These are phyloP conservation scores for Picochlorum costavermella DNA, from an alignment of 139 green algal genomes.

Conservation along the genomic window DNA sequence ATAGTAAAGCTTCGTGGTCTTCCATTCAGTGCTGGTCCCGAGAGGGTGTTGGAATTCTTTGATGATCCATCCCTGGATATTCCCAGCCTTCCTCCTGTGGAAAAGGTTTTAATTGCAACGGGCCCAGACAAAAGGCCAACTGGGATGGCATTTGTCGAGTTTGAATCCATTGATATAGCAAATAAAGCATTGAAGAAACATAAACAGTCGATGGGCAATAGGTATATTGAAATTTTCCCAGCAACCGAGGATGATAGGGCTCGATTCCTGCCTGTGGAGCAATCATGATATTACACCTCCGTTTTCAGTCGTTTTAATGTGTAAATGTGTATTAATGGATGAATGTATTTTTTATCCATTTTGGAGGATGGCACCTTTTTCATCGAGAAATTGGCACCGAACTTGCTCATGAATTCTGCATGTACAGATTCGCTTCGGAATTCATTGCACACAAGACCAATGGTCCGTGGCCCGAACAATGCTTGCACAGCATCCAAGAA, in stretches of 20 bases:
- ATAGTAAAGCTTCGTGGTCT: slow-evolving; percentile 76
- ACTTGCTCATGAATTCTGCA: slow-evolving; percentile 46
- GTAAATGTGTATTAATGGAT: slow-evolving; percentile 63
- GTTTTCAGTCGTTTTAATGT: slow-evolving; percentile 43
- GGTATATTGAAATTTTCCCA: slow-evolving; percentile 81
- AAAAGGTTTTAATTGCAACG: slow-evolving; percentile 58
- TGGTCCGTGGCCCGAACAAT: slow-evolving; percentile 10
- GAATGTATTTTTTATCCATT: slow-evolving; percentile 52
- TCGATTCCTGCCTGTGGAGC: slow-evolving; percentile 5
- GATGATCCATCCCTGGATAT: slow-evolving; percentile 42
- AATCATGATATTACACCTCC: not conserved
- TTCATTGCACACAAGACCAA: slow-evolving; percentile 69
- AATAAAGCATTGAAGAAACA: slow-evolving; percentile 60
- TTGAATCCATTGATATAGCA: slow-evolving; percentile 50
- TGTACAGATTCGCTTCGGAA: slow-evolving; percentile 66
- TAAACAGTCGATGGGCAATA: slow-evolving; percentile 68
- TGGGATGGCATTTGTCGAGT: slow-evolving; percentile 72
- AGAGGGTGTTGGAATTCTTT: slow-evolving; percentile 79
- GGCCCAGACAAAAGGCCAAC: slow-evolving; percentile 49
- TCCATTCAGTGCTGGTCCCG: slow-evolving; percentile 60
- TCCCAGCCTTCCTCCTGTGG: not conserved
- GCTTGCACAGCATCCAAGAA: slow-evolving; percentile 18
- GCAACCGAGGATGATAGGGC: slow-evolving; percentile 44
- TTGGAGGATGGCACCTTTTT: slow-evolving; percentile 42
- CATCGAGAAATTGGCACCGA: slow-evolving; percentile 48